Base-by-base conservation (phyloP, 441 rosid genomes). In the Populus tomentosa region DNA sequence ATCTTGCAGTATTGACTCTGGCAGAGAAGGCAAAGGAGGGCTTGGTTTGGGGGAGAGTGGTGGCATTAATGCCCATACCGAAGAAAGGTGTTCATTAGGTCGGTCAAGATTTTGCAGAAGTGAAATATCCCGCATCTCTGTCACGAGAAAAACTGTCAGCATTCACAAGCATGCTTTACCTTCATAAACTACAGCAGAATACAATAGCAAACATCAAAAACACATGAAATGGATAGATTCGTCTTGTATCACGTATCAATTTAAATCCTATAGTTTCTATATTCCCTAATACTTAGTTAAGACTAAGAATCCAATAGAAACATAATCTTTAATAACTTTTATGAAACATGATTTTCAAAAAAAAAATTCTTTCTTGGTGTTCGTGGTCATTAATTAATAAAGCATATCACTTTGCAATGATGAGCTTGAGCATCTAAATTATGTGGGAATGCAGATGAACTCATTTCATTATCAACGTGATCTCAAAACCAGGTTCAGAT, bases 61-160 rank as follows among this genome's bases (percentile, higher is more conserved):
- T 8, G 98, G 93, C 90, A 91, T 87, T 86, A 94, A 81, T 14
- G 93, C 93, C 98, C 99, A 94, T 21, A 94, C 85, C 1, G 92
- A 87, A n/a, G 95, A 88, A 56, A 94, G 90, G 50, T 86, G 82
- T 62, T 90, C 80, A 71, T 90, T 84, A 69, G 91, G 94, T 76
- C 77, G 87, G 83, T 91, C 98, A 23, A 96, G 92, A 82, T 81
- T 79, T 81, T 87, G 86, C 62, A 94, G 86, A 70, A 81, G 77
- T n/a, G 89, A 83, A 50, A 81, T 36, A 65, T 90, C 84, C 74
- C 71, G 76, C 94, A 87, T 90, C 71, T 89, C 99, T 92, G 92
- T 76, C 13, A 53, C 16, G 67, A 20, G 42, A 68, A 73, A 53
- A 77, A 11, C 30, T 14, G 38, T 83, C 65, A 76, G 71, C 64